A percentile compares a stretch with the other conserved stretches of the same genome.
Evolutionary conservation across 1,284 basidiomycete species (phyloP).

Genomic region (Apiotrichum sp.): DNA sequence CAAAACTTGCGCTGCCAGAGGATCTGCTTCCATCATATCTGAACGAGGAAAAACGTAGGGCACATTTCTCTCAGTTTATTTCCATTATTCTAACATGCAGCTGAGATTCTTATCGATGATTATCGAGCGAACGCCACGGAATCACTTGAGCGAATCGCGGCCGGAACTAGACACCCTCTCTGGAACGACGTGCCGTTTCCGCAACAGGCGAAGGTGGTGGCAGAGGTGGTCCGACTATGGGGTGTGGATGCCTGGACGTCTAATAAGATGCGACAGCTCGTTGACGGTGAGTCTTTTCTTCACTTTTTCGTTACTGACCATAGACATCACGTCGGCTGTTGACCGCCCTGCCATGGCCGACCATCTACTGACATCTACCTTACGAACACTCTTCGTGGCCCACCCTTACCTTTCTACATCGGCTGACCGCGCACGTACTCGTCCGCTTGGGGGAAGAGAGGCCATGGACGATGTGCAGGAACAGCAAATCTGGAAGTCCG

Average conservation of each 20-base stretch:
- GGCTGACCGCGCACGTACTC: constrained; percentile 10
- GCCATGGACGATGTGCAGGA: constrained; percentile 34
- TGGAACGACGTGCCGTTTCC: constrained; percentile 23
- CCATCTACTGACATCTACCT: constrained; percentile 17
- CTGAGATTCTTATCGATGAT: background rate
- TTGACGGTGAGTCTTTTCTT: constrained; percentile 23
- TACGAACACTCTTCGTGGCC: constrained; percentile 26
- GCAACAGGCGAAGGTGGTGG: constrained; percentile 22
- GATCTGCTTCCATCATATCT: constrained; percentile 27
- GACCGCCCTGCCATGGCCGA: constrained; percentile 11
- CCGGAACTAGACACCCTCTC: background rate
- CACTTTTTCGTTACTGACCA: background rate
- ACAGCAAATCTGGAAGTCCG: constrained; percentile 28
- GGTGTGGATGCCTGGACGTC: constrained; percentile 33
- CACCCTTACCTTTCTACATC: constrained; percentile 23
- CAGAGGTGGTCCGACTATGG: constrained; percentile 23
- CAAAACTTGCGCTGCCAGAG: constrained; percentile 21
- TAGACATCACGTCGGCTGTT: constrained; percentile 5
- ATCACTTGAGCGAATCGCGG: constrained; percentile 13
- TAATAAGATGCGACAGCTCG: constrained; percentile 3
- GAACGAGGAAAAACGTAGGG: constrained; percentile 16
- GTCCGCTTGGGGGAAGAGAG: constrained; percentile 26
- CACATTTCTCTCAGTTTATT: background rate
- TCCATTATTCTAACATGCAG: constrained; percentile 1
- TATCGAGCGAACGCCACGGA: constrained; percentile 11